These are phyloP conservation scores for Canavalia ensiformis DNA, from an alignment of 306 rosid genomes.

Conservation along the genomic window DNA sequence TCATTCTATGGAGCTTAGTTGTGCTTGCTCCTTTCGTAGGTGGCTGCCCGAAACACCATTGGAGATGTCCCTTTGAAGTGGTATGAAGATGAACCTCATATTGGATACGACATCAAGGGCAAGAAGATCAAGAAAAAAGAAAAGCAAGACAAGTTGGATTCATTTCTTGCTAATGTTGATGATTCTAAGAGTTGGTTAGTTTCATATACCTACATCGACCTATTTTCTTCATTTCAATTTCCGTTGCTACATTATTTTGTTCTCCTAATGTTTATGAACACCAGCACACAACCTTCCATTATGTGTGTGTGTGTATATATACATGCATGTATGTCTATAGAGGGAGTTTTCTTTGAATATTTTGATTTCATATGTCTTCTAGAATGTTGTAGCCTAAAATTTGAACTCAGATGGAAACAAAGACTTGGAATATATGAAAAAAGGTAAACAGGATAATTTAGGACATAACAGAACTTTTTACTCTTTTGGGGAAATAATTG, in stretches of 20 bases:
- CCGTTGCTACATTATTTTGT: neutral
- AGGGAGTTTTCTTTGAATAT: neutral
- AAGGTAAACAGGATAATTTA: neutral
- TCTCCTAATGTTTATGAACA: conserved; percentile 6
- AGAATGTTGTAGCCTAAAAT: neutral
- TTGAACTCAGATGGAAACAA: neutral
- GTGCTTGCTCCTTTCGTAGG: conserved; percentile 56
- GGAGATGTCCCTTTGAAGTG: conserved; percentile 91
- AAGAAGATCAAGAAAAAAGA: conserved; percentile 85
- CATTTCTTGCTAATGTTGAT: conserved; percentile 83
- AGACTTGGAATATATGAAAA: neutral
- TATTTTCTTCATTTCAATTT: conserved; percentile 24
- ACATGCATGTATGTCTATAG: too few relatives aligned
- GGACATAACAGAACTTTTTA: neutral
- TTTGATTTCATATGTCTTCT: neutral
- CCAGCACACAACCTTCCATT: neutral
- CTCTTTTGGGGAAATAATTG: too few relatives aligned
- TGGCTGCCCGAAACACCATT: conserved; percentile 82
- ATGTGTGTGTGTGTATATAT: too few relatives aligned
- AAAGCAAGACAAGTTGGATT: conserved; percentile 74
- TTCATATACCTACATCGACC: neutral
- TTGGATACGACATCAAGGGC: conserved; percentile 88
- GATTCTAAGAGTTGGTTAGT: conserved; percentile 87
- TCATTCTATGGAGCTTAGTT: neutral
- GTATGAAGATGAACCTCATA: conserved; percentile 88